Conservation (phyloP, 2,329 filamentous ascomycete species). For the Xylaria sp. region DNA sequence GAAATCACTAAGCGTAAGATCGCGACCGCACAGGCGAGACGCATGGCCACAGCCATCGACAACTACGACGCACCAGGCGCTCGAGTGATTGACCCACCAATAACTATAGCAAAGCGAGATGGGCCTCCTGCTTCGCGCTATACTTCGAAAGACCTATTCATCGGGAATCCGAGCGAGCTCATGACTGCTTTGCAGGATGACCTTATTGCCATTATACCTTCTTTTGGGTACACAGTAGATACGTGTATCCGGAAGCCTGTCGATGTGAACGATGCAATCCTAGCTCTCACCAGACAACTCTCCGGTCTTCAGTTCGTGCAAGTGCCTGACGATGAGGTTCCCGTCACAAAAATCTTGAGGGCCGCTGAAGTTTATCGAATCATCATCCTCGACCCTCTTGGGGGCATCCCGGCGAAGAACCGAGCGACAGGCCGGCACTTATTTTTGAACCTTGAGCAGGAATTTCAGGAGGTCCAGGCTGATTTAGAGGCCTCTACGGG, state of each 20-base stretch:
- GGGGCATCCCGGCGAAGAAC: slow-evolving; percentile 76
- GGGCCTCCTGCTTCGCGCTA: slow-evolving; percentile 40
- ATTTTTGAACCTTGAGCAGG: slow-evolving; percentile 93
- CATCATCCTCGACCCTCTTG: slow-evolving; percentile 85
- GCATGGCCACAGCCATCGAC: slow-evolving; percentile 78
- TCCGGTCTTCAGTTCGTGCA: slow-evolving; percentile 64
- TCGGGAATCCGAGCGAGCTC: slow-evolving; percentile 59
- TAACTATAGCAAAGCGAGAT: slow-evolving; percentile 45
- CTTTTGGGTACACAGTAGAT: slow-evolving; percentile 50
- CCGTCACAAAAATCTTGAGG: slow-evolving; percentile 44
- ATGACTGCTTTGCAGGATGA: slow-evolving; percentile 70
- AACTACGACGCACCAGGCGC: slow-evolving; percentile 70
- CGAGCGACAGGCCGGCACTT: slow-evolving; percentile 71
- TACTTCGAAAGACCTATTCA: slow-evolving; percentile 43
- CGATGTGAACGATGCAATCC: slow-evolving; percentile 66
- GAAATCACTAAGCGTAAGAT: slow-evolving; percentile 48
- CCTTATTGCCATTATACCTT: slow-evolving; percentile 71
- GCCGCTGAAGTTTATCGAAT: slow-evolving; percentile 71
- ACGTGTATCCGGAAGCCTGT: slow-evolving; percentile 47
- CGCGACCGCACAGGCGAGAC: slow-evolving; percentile 68
- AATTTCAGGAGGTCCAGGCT: slow-evolving; percentile 72
- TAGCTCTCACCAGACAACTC: slow-evolving; percentile 79
- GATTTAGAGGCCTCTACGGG: slow-evolving; percentile 54
- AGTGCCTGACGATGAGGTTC: slow-evolving; percentile 48
- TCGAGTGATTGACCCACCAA: slow-evolving; percentile 67